Percentiles rank a stretch among this genome's conserved stretches.
Evolutionary conservation across 306 rosid genomes (phyloP).

Genomic region (Rosa persica): DNA sequence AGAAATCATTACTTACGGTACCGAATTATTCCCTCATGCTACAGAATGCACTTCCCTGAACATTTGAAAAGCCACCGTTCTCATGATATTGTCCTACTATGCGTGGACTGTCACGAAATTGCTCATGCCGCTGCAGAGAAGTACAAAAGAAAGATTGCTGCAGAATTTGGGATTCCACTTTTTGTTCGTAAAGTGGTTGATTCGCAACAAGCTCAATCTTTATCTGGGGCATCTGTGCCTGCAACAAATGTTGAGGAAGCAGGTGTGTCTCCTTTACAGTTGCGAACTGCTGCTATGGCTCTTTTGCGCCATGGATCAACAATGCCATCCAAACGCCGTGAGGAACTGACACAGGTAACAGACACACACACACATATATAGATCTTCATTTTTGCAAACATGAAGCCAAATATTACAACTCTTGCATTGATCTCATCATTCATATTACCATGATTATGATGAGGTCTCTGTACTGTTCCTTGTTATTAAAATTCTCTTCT

Average conservation of each 20-base stretch:
- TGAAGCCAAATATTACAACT: conserved; percentile 5
- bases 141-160: conserved; percentile 75
- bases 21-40: conserved; percentile 94
- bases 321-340: conserved; percentile 78
- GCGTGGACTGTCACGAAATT: conserved; percentile 98
- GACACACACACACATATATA: neutral
- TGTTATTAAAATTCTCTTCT: neutral
- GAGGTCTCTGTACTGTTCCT: neutral
- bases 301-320: conserved; percentile 85
- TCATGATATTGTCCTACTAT: conserved; percentile 92
- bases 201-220: conserved; percentile 37
- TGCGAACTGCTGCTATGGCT: conserved; percentile 93
- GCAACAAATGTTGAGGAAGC: conserved; percentile 43
- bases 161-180: conserved; percentile 91
- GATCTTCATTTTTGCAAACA: neutral
- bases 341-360: conserved; percentile 75
- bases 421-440: neutral
- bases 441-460: neutral
- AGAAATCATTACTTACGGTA: conserved; percentile 89
- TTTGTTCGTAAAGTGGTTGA: conserved; percentile 71
- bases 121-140: conserved; percentile 98
- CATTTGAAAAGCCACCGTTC: conserved; percentile 97
- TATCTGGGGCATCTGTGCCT: conserved; percentile 30
- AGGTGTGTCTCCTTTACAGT: conserved; percentile 92
- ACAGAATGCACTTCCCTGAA: conserved; percentile 95